Percentiles rank a stretch among this genome's conserved stretches.
These are phyloP conservation scores for Gossypium trilobum DNA, from an alignment of 441 rosid species.

Conservation along the genomic window DNA sequence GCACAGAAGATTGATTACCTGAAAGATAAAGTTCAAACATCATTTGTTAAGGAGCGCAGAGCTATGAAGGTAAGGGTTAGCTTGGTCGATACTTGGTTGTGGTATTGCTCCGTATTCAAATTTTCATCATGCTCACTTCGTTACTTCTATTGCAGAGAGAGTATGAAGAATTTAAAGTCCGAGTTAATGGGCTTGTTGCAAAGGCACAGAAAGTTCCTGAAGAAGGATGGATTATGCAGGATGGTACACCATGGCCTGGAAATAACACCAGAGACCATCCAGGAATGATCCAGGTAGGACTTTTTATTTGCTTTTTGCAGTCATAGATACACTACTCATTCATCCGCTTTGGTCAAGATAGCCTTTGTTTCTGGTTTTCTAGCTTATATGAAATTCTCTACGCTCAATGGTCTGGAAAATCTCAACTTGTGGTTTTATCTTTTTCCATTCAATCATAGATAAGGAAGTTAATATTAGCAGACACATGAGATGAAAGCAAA, in stretches of 20 bases:
- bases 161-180: constrained; percentile 89
- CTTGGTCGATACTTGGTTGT: constrained; percentile 10
- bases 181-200: constrained; percentile 81
- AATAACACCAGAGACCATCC: constrained; percentile 97
- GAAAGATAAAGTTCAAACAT: constrained; percentile 90
- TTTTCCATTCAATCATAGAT: neutral
- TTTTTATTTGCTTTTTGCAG: neutral
- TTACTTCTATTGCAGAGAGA: constrained; percentile 58
- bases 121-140: neutral
- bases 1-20: constrained; percentile 89
- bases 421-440: neutral
- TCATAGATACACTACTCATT: neutral
- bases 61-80: constrained; percentile 71
- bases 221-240: constrained; percentile 99
- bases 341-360: neutral
- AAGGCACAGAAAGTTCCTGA: constrained; percentile 88
- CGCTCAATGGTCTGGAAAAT: neutral
- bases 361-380: neutral
- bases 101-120: constrained; percentile 6
- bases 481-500: neutral
- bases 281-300: constrained; percentile 91
- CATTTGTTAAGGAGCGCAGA: constrained; percentile 97
- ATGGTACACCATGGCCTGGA: constrained; percentile 99
- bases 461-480: neutral
- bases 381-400: neutral